Base-by-base conservation (phyloP, 768 basidiomycete species). In the Phaeotremella fagi region DNA sequence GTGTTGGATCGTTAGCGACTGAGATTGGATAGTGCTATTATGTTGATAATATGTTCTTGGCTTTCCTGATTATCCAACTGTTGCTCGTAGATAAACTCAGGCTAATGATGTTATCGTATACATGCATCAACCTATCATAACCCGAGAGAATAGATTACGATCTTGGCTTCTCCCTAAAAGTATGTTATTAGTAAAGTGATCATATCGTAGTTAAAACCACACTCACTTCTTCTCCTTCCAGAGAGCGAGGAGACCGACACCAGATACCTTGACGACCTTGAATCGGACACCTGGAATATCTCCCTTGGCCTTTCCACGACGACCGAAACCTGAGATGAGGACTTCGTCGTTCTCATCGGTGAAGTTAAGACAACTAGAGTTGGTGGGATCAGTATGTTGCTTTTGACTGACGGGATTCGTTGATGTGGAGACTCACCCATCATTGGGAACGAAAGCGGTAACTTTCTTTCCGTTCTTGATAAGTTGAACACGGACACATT, bases 401-500 rank as follows among this genome's bases (percentile, higher is more conserved):
- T n/a, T n/a, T n/a, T n/a, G n/a, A n/a, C n/a, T n/a, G n/a, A n/a
- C n/a, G n/a, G n/a, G n/a, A n/a, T n/a, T n/a, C n/a, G n/a, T n/a
- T 22, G 38, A 41, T 12, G 11, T 7, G 38, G 20, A 41, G 7
- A 41, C 38, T 41, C 18, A 41, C 89, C 89, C 69, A 54, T 71
- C 72, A 64, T 76, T 76, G 59, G 94, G 94, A 35, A 98, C 95
- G 85, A 99, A 99, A 72, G 95, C 95, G 60, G 94, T 98, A 75
- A 99, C 94, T 78, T 98, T 98, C 86, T 99, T 99, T 64, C 95
- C 95, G 80, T 99, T 99, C 84, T 99, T 99, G 78, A 99, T 98
- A 67, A 99, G 82, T 74, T 99, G 95, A 60, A 99, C 95, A 80
- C 95, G 90, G 66, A 99, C 95, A 81, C 95, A 99, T 78, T 99